Percentiles rank a stretch among this genome's conserved stretches.
Conservation (phyloP, 2,329 filamentous ascomycete species). For the Cladorrhinum sp. region DNA sequence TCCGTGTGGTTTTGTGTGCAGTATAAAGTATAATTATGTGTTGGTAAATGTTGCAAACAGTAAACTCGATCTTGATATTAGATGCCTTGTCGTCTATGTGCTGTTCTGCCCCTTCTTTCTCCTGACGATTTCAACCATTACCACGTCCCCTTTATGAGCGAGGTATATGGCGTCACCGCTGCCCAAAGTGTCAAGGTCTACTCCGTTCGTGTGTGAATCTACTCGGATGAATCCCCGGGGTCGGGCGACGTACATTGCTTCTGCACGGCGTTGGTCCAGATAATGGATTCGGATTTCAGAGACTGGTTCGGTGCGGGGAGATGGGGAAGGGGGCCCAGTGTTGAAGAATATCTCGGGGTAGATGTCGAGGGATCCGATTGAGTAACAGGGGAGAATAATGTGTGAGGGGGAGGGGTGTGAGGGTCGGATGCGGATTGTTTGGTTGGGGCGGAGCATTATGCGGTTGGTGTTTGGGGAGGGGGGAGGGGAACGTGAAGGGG, state of each 20-base stretch:
- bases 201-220: background rate
- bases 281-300: constrained; percentile 11
- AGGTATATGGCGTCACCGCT: constrained; percentile 11
- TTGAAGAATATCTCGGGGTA: background rate
- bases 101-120: background rate
- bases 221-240: constrained; percentile 5
- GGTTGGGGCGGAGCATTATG: background rate
- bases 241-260: constrained; percentile 2
- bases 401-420: background rate
- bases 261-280: constrained; percentile 2
- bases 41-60: too few species aligned
- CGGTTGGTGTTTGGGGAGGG: background rate
- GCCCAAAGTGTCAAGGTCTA: constrained; percentile 8
- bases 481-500: constrained; percentile 1
- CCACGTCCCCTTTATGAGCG: constrained; percentile 12
- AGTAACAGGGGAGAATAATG: background rate
- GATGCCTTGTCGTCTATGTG: too few species aligned
- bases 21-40: too few species aligned
- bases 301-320: background rate
- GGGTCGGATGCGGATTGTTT: too few species aligned
- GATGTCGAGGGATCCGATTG: background rate
- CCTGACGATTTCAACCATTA: constrained; percentile 16
- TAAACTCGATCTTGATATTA: too few species aligned
- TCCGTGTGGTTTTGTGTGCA: background rate
- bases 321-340: background rate